These are phyloP conservation scores for Trametes sp. DNA, from an alignment of 1,284 basidiomycete genomes.

Conservation along the genomic window DNA sequence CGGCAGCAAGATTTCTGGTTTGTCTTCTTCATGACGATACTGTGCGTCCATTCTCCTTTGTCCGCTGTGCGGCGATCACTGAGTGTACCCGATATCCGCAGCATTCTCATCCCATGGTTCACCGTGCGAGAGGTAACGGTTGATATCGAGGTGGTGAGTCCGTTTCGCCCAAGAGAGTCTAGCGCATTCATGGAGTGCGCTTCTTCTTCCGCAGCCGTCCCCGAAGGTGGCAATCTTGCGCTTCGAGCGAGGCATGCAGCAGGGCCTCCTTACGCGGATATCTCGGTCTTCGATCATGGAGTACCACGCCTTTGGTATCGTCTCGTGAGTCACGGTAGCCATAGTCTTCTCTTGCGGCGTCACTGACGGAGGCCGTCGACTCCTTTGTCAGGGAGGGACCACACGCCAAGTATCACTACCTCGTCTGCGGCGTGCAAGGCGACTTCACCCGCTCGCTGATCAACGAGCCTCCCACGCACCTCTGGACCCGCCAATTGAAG, in stretches of 20 bases:
- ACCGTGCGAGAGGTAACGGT: slow-evolving; percentile 52
- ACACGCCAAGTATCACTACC: slow-evolving; percentile 68
- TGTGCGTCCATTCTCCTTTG: slow-evolving; percentile 38
- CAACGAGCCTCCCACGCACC: slow-evolving; percentile 62
- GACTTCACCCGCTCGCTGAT: slow-evolving; percentile 73
- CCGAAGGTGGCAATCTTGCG: slow-evolving; percentile 71
- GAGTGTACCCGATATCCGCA: slow-evolving; percentile 20
- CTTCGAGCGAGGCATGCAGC: slow-evolving; percentile 76
- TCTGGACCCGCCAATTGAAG: slow-evolving; percentile 78
- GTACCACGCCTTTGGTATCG: slow-evolving; percentile 76
- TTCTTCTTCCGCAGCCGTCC: slow-evolving; percentile 56
- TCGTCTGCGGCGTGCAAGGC: slow-evolving; percentile 76
- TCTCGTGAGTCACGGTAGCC: slow-evolving; percentile 55
- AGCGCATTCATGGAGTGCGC: slow-evolving; percentile 14
- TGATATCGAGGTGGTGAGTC: slow-evolving; percentile 51
- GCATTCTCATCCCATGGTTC: slow-evolving; percentile 53
- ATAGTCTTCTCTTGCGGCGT: not conserved
- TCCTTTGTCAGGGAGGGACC: slow-evolving; percentile 57
- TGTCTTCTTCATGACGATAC: slow-evolving; percentile 50
- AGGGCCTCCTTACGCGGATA: slow-evolving; percentile 71
- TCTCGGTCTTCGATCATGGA: slow-evolving; percentile 71
- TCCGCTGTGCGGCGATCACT: slow-evolving; percentile 11
- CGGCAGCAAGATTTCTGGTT: slow-evolving; percentile 57
- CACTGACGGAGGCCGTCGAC: slow-evolving; percentile 24
- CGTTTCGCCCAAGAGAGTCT: slow-evolving; percentile 3